These are phyloP conservation scores for Termitomyces bulborhizus DNA, from an alignment of 768 basidiomycete species.

Conservation along the genomic window DNA sequence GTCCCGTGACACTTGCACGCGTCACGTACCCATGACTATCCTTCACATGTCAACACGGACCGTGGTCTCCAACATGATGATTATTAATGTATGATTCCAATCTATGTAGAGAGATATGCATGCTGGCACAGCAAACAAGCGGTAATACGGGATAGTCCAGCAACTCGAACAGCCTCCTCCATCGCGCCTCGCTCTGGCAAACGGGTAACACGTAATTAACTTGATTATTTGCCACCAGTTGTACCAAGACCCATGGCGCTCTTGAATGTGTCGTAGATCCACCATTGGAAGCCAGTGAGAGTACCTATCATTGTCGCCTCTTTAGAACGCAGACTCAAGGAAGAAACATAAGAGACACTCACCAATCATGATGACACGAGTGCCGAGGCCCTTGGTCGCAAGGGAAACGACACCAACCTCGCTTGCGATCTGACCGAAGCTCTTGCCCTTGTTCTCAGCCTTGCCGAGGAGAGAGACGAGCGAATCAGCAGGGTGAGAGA, in stretches of 20 bases:
- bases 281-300: constrained; percentile 82
- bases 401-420: constrained; percentile 64
- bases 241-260: constrained; percentile 78
- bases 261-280: constrained; percentile 92
- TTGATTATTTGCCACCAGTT: constrained; percentile 75
- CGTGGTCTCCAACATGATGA: neutral
- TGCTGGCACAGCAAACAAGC: constrained; percentile 3
- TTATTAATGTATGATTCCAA: constrained; percentile 8
- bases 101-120: constrained; percentile 6
- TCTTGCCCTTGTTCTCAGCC: constrained; percentile 78
- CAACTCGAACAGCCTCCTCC: neutral
- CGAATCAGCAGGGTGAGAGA: constrained; percentile 95
- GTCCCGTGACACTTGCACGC: neutral
- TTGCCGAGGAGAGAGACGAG: constrained; percentile 93
- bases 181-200: neutral
- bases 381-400: constrained; percentile 82
- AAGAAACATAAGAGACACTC: constrained; percentile 19
- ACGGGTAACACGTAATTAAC: neutral
- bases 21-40: neutral
- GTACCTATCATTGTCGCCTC: constrained; percentile 21
- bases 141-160: constrained; percentile 5
- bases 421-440: constrained; percentile 57
- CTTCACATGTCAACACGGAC: too few relatives aligned
- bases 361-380: constrained; percentile 84
- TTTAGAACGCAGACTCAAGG: neutral